phyloP scores from a whole-genome alignment of 805 yeast genomes.

The Wickerhamomyces chaumierensis region DNA sequence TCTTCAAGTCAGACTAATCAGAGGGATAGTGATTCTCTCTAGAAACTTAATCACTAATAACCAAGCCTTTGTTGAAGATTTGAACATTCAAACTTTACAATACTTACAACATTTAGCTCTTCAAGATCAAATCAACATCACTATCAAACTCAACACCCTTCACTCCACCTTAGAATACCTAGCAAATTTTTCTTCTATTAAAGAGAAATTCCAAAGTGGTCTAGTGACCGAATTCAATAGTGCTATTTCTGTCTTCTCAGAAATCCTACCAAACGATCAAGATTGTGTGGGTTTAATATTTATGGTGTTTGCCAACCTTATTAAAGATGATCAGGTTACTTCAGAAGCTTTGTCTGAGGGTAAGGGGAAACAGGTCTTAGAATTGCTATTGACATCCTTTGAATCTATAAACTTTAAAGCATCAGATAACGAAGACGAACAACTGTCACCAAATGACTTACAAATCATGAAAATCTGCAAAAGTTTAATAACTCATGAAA shows the following conservation, averaged over 20 bases:
- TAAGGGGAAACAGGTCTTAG: slow-evolving; percentile 8
- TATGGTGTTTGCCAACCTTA: slow-evolving; percentile 9
- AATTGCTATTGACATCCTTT: slow-evolving; percentile 6
- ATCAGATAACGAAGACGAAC: background rate
- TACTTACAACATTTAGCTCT: background rate
- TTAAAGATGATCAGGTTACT: slow-evolving; percentile 9
- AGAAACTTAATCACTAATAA: slow-evolving; percentile 32
- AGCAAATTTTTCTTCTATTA: slow-evolving; percentile 8
- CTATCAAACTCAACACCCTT: background rate
- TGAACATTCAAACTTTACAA: slow-evolving; percentile 5
- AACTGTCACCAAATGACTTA: slow-evolving; percentile 11
- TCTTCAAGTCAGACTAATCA: slow-evolving; percentile 22
- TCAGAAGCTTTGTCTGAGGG: slow-evolving; percentile 13
- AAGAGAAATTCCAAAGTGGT: slow-evolving; percentile 2
- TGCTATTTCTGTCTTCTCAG: slow-evolving; percentile 1
- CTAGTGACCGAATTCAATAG: slow-evolving; percentile 5
- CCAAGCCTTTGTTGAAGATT: slow-evolving; percentile 18
- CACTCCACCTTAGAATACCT: slow-evolving; percentile 9
- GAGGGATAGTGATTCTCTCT: slow-evolving; percentile 38
- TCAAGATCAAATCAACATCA: background rate
- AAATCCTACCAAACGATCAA: background rate
- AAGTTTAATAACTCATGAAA: slow-evolving; percentile 23
- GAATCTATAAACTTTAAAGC: slow-evolving; percentile 9
- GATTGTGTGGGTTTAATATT: slow-evolving; percentile 1
- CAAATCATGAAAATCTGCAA: slow-evolving; percentile 19